Base-by-base conservation (phyloP, 345 rosid species). In the Jatropha curcas region DNA sequence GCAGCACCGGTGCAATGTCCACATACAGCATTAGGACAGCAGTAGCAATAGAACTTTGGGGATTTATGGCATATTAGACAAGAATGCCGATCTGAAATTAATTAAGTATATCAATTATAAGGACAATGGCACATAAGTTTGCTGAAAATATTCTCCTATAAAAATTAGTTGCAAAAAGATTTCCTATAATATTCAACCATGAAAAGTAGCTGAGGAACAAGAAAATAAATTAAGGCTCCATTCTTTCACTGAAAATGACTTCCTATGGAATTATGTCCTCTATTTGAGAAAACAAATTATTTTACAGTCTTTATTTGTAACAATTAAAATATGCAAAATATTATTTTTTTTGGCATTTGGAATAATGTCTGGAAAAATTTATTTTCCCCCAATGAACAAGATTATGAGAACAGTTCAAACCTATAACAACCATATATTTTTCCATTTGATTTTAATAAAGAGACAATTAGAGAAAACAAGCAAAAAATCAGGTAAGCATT, bases 11-110 rank as follows among this genome's bases (percentile, higher is more conserved):
- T 28, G 75, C 82, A 78, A 48, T 19, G 57, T 27, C 59, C 58
- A n/a, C 82, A 78, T 65, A 65, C 60, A 35, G 82, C 78, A 56
- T 72, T 61, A 48, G 81, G 81, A 67, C 81, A 77, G 61, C 73
- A 66, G 67, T 73, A 78, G 74, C 82, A 78, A 65, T 56, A 50
- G 45, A 62, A 70, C 51, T 64, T 69, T n/a, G 82, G 25, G 10
- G 61, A 14, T 37, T 69, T 74, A 1, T 27, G 41, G 67, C 82
- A 78, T 22, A 12, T 4, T 1, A 59, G 55, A 71, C 82, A 78
- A 56, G 71, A 63, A 70, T 73, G 78, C 60, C 78, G 56, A 64
- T 45, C 82, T 78, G 74, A 55, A 78, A 69, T 8, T n/a, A n/a
- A 63, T 39, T 8, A 59, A 74, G 30, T 31, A 7, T 46, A 24